Percentiles rank a stretch among this genome's conserved stretches.
These are phyloP conservation scores for Apostasia ramifera DNA, from an alignment of 106 monocot genomes.

Conservation along the genomic window DNA sequence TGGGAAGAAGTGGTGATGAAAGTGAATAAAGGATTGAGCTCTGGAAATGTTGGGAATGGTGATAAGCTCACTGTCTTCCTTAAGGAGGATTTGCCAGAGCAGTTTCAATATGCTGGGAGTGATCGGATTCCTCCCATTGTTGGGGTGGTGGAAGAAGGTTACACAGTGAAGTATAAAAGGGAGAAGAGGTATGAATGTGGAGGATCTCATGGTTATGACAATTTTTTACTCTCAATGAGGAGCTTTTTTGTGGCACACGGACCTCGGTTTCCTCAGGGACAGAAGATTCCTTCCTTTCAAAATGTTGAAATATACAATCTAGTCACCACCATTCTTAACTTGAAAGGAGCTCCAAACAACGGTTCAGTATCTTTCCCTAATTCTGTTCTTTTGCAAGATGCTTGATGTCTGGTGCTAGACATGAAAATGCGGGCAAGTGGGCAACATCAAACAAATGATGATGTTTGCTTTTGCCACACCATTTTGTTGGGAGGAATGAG, in stretches of 20 bases:
- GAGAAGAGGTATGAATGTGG: slow-evolving; percentile 21
- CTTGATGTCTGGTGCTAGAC: background rate
- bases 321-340: background rate
- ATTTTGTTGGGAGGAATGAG: too few relatives aligned
- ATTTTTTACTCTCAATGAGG: slow-evolving; percentile 4
- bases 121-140: slow-evolving; percentile 6
- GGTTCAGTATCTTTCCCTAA: slow-evolving; percentile 1
- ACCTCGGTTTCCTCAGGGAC: slow-evolving; percentile 9
- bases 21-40: slow-evolving; percentile 58
- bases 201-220: slow-evolving; percentile 35
- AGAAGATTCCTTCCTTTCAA: slow-evolving; percentile 4
- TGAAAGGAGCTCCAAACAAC: slow-evolving; percentile 13
- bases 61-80: slow-evolving; percentile 38
- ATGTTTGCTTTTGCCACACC: background rate
- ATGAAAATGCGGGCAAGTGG: too few relatives aligned
- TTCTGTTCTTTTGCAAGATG: slow-evolving; percentile 1
- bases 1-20: slow-evolving; percentile 36
- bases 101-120: slow-evolving; percentile 6
- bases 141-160: slow-evolving; percentile 11
- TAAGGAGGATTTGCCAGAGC: slow-evolving; percentile 15
- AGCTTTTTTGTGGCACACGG: slow-evolving; percentile 10
- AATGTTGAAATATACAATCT: slow-evolving; percentile 11
- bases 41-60: slow-evolving; percentile 56
- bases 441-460: background rate
- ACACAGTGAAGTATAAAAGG: slow-evolving; percentile 4